A percentile compares a stretch with the other conserved stretches of the same genome.
Conservation (phyloP, 1,139 yeast genomes). For the Candida neerlandica region DNA sequence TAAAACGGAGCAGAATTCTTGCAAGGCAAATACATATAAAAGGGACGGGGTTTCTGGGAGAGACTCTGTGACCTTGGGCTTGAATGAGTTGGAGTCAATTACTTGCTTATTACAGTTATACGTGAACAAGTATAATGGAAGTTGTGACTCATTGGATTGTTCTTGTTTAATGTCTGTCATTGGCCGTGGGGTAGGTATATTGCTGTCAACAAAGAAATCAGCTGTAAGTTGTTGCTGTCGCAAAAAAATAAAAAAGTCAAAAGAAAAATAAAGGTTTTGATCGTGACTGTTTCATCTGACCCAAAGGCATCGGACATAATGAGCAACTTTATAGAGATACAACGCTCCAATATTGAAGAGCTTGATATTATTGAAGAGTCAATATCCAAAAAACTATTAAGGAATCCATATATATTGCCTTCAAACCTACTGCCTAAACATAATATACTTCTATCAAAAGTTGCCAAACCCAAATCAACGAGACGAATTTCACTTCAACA, state of each 20-base stretch:
- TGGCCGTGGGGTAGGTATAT: conserved; percentile 1
- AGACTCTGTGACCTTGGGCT: conserved; percentile 25
- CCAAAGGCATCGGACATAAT: conserved; percentile 15
- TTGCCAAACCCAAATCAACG: conserved; percentile 14
- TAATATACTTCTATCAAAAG: conserved; percentile 14
- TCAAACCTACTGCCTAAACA: conserved; percentile 10
- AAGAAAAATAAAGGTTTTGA: background rate
- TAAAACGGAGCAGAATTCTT: conserved; percentile 69
- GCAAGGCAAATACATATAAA: conserved; percentile 68
- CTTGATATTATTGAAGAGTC: conserved; percentile 38
- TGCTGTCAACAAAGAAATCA: background rate
- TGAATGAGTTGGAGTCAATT: conserved; percentile 26
- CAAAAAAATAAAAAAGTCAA: background rate
- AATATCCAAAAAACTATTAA: conserved; percentile 31
- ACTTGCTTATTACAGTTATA: conserved; percentile 41
- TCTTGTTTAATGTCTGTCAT: conserved; percentile 1
- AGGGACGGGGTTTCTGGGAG: conserved; percentile 42
- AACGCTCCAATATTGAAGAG: conserved; percentile 41
- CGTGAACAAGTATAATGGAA: conserved; percentile 36
- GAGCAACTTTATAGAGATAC: conserved; percentile 39
- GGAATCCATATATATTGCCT: conserved; percentile 30
- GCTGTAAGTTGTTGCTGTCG: background rate
- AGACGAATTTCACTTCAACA: conserved; percentile 54
- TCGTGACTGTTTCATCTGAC: background rate
- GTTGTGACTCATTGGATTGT: conserved; percentile 4